Conservation (phyloP, 1,284 basidiomycete species). For the Tilletiopsis washingtonensis region DNA sequence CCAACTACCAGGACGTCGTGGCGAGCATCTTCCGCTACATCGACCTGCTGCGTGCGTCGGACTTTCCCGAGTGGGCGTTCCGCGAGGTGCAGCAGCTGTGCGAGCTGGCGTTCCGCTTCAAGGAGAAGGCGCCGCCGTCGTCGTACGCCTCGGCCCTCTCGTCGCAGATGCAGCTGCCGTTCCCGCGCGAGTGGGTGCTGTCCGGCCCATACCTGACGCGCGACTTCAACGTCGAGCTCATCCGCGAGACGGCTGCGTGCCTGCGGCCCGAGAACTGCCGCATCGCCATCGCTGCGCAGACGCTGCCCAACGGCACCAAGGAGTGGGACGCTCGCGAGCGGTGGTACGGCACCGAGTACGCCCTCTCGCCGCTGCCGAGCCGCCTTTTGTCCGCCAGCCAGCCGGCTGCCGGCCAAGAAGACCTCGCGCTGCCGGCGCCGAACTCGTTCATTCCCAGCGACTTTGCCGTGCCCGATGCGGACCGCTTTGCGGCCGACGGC, state of each 20-base stretch:
- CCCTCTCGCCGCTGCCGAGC: constrained; percentile 27
- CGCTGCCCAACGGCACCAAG: constrained; percentile 45
- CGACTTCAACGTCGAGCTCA: constrained; percentile 66
- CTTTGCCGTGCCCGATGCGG: constrained; percentile 21
- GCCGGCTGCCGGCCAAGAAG: constrained; percentile 20
- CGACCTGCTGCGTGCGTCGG: constrained; percentile 63
- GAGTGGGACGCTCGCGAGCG: constrained; percentile 36
- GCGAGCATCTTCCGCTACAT: constrained; percentile 79
- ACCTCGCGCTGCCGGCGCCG: constrained; percentile 35
- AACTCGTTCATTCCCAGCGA: constrained; percentile 43
- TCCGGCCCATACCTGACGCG: constrained; percentile 66
- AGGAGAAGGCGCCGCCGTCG: constrained; percentile 73
- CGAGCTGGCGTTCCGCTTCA: constrained; percentile 74
- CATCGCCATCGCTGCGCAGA: constrained; percentile 66
- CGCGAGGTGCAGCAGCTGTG: constrained; percentile 69
- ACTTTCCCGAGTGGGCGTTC: constrained; percentile 67
- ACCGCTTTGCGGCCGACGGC: background rate
- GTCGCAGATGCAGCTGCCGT: constrained; percentile 68
- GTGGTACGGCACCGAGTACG: constrained; percentile 48
- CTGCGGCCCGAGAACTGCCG: constrained; percentile 62
- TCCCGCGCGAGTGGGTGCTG: constrained; percentile 71
- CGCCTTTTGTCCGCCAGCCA: constrained; percentile 12
- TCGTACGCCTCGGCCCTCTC: constrained; percentile 72
- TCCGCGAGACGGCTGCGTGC: constrained; percentile 59
- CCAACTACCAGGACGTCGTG: constrained; percentile 68